Evolutionary conservation across 1,284 basidiomycete genomes (phyloP).

Genomic region (Somion occarium): DNA sequence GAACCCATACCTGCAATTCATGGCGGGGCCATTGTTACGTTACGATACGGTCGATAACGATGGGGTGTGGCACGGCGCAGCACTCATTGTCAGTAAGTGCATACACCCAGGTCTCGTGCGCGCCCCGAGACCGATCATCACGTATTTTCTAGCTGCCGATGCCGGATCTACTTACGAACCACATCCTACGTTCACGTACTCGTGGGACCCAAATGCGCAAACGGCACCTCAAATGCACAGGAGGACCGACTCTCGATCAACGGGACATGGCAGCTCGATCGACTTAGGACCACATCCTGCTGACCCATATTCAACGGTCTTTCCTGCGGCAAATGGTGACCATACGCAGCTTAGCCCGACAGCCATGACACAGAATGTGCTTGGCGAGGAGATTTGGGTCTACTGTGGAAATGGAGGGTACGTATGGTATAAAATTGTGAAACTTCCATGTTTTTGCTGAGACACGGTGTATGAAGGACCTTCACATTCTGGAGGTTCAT

Average conservation of each 20-base stretch:
- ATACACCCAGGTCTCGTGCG: not conserved
- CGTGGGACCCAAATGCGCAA: conserved; percentile 64
- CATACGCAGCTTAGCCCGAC: conserved; percentile 27
- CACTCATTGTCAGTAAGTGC: conserved; percentile 76
- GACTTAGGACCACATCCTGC: conserved; percentile 69
- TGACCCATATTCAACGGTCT: conserved; percentile 41
- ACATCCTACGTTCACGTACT: conserved; percentile 68
- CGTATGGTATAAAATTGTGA: conserved; percentile 18
- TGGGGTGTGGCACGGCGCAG: conserved; percentile 83
- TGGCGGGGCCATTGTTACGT: conserved; percentile 85
- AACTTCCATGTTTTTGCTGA: no score
- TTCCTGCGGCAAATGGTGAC: conserved; percentile 21
- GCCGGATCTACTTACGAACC: conserved; percentile 78
- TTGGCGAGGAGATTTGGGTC: conserved; percentile 77
- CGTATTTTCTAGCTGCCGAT: conserved; percentile 56
- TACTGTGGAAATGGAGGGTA: conserved; percentile 68
- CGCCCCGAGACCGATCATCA: conserved; percentile 4
- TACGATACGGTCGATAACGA: conserved; percentile 85
- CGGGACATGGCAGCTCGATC: conserved; percentile 34
- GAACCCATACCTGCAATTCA: conserved; percentile 71
- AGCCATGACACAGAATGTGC: conserved; percentile 37
- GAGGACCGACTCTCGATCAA: conserved; percentile 12
- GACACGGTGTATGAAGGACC: conserved; percentile 58
- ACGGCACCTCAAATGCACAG: conserved; percentile 16
- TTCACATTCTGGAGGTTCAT: conserved; percentile 96